Base-by-base conservation (phyloP, 106 monocot genomes). In the Triglochin maritima region DNA sequence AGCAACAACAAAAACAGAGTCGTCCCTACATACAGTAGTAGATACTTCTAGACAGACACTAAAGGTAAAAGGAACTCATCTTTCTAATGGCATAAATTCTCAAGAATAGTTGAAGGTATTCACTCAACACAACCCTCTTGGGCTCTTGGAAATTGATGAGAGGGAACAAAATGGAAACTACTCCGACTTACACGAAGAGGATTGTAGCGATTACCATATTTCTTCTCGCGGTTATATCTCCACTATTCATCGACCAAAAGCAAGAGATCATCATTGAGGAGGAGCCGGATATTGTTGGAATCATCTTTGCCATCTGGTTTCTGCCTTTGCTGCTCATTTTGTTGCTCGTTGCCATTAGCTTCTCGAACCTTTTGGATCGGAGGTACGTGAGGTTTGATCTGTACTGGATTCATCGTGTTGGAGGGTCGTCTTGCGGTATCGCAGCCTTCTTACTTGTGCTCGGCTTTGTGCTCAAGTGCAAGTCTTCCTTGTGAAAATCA, bases 401-500 rank as follows among this genome's bases (percentile, higher is more conserved):
- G 2, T 85, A 95, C 70, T 95, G 84, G 90, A 95, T 95, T 17
- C 94, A 95, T 48, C 69, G 94, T 17, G 84, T 83, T 8, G 84
- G 90, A 12, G 94, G 94, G 9, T 95, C 94, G 4, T 85, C 94
- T 0, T 78, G 73, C 51, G 90, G 90, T 50, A 82, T 94, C 72
- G 65, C 82, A 9, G 60, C 64, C 4, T 59, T 63, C 49, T 87
- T 94, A 16, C 44, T 84, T 58, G 29, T 93, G 15, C 82, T 89
- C 58, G 82, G 72, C 9, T 68, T 94, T 49, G 85, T 93, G 45
- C 60, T 88, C 69, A 89, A 72, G 69, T 86, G 81, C 60, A 93
- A 86, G 76, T 75, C 88, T 46, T 78, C 80, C 9, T 46, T 68
- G 29, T 29, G 29, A 29, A 29, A 29, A 29, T 29, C 29, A 29